A percentile compares a stretch with the other conserved stretches of the same genome.
Evolutionary conservation across 2,329 filamentous ascomycete species (phyloP).

Genomic region (Fusarium tupiense): DNA sequence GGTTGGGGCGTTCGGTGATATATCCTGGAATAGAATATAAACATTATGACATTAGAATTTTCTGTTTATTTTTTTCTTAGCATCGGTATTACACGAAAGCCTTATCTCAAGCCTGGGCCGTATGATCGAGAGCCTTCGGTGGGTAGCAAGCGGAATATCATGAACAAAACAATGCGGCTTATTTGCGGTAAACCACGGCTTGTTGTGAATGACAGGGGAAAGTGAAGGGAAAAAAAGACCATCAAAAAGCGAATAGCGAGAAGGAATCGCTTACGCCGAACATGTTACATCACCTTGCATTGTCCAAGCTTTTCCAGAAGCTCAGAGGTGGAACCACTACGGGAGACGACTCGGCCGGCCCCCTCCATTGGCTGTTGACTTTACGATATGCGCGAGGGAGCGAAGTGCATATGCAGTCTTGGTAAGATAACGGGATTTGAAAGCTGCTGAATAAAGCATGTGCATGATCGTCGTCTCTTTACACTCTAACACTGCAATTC

Average conservation of each 20-base stretch:
- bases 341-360: slow-evolving; percentile 29
- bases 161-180: slow-evolving; percentile 10
- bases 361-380: slow-evolving; percentile 13
- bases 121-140: slow-evolving; percentile 19
- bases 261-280: slow-evolving; percentile 27
- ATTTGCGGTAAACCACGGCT: slow-evolving; percentile 32
- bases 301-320: slow-evolving; percentile 25
- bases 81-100: slow-evolving; percentile 4
- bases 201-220: background rate
- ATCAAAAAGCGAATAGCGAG: background rate
- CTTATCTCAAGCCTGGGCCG: background rate
- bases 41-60: background rate
- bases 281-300: slow-evolving; percentile 41
- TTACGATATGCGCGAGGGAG: background rate
- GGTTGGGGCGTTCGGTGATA: slow-evolving; percentile 74
- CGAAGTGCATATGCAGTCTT: background rate
- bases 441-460: background rate
- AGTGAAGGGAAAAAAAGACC: background rate
- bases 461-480: background rate
- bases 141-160: background rate
- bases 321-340: slow-evolving; percentile 4
- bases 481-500: background rate
- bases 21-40: background rate
- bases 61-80: background rate
- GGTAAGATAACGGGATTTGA: slow-evolving; percentile 1